These are phyloP conservation scores for Lactarius trivialis DNA, from an alignment of 768 basidiomycete species.

Conservation along the genomic window DNA sequence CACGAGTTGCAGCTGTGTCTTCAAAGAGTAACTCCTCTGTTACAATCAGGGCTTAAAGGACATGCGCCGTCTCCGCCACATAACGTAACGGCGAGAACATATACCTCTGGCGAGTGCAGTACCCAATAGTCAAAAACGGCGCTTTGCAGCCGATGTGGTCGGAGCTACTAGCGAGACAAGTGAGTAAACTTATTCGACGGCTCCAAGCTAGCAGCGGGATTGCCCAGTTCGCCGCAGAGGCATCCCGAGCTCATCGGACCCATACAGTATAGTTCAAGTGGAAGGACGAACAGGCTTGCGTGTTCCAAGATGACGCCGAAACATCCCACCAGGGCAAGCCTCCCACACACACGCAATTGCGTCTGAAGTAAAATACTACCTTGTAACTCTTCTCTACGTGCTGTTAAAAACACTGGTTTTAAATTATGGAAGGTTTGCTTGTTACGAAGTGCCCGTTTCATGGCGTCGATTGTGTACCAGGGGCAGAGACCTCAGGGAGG, in stretches of 20 bases:
- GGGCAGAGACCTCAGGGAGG: conserved; percentile 35
- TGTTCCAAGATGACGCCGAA: neutral
- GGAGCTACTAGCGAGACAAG: neutral
- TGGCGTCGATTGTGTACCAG: conserved; percentile 4
- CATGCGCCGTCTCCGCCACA: too few species aligned
- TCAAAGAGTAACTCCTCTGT: neutral
- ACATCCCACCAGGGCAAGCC: neutral
- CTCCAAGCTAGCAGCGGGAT: neutral
- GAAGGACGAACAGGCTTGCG: neutral
- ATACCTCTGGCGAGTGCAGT: neutral
- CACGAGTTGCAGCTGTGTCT: neutral
- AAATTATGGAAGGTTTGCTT: neutral
- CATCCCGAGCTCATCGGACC: neutral
- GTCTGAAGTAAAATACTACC: neutral
- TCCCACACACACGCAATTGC: neutral
- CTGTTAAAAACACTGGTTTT: neutral
- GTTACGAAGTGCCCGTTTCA: neutral
- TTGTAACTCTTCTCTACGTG: conserved; percentile 3
- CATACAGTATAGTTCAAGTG: neutral
- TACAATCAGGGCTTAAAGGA: neutral
- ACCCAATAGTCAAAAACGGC: neutral
- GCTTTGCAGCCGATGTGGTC: neutral
- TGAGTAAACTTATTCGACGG: neutral
- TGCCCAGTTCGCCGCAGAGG: neutral
- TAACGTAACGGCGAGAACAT: neutral